A percentile compares a stretch with the other conserved stretches of the same genome.
Evolutionary conservation across 441 rosid species (phyloP).

Genomic region (Capsella rubella): DNA sequence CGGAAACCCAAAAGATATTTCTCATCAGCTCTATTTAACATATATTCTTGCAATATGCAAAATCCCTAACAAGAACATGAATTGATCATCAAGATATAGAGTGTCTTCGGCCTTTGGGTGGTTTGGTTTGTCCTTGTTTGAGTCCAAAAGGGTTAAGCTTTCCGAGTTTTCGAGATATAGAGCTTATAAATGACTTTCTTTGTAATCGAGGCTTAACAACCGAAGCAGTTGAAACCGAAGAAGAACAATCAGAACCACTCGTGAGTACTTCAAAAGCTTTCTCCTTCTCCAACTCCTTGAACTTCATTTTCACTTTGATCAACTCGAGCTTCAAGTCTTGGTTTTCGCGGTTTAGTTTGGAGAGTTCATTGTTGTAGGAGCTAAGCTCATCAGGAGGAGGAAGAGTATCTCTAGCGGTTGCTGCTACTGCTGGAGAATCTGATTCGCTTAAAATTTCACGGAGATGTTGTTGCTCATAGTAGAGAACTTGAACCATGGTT

Average conservation of each 20-base stretch:
- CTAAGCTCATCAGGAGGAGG: constrained; percentile 36
- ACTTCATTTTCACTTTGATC: constrained; percentile 74
- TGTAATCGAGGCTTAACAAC: constrained; percentile 77
- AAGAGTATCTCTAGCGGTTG: constrained; percentile 46
- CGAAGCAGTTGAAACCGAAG: constrained; percentile 48
- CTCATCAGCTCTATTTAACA: too few relatives aligned
- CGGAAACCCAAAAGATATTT: too few relatives aligned
- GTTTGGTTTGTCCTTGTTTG: constrained; percentile 57
- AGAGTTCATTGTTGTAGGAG: constrained; percentile 52
- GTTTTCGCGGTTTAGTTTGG: constrained; percentile 66
- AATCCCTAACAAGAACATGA: not conserved
- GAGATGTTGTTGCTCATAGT: constrained; percentile 80
- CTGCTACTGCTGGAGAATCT: constrained; percentile 48
- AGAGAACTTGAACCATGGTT: constrained; percentile 77
- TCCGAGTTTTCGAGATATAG: constrained; percentile 74
- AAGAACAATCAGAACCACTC: constrained; percentile 24
- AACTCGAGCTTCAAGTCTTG: constrained; percentile 81
- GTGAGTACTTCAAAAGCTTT: constrained; percentile 21
- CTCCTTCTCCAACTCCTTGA: constrained; percentile 62
- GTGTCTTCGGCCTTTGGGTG: constrained; percentile 69
- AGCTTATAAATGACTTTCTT: constrained; percentile 70
- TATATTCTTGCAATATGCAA: not conserved
- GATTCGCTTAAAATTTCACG: constrained; percentile 60
- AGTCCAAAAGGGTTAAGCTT: constrained; percentile 72
- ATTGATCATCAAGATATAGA: constrained; percentile 62